Conservation (phyloP, 345 rosid genomes). For the Theobroma cacao region DNA sequence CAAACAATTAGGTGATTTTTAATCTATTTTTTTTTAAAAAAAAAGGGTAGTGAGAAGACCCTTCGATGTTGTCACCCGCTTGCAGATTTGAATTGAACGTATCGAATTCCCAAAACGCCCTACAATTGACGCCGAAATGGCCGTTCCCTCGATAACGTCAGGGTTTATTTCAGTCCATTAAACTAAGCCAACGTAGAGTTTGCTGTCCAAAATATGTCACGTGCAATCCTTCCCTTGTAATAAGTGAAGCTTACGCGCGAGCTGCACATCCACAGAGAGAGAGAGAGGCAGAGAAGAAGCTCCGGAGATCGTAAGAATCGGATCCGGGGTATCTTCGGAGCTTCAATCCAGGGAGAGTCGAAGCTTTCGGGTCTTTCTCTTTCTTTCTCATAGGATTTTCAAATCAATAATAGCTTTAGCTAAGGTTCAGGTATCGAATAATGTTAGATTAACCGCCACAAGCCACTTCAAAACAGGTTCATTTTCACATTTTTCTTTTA, state of each 20-base stretch:
- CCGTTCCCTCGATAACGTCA: too few species aligned
- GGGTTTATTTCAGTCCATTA: not conserved
- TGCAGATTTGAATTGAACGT: not conserved
- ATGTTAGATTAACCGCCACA: not conserved
- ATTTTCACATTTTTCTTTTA: not conserved
- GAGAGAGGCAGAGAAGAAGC: conserved; percentile 12
- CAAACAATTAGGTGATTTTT: not conserved
- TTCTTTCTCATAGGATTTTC: not conserved
- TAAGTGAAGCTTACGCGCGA: not conserved
- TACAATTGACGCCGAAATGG: not conserved
- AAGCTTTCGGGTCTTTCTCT: not conserved
- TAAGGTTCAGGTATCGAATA: not conserved
- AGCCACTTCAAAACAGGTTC: not conserved
- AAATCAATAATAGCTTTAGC: not conserved
- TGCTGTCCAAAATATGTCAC: not conserved
- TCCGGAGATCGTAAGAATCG: conserved; percentile 10
- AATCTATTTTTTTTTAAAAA: not conserved
- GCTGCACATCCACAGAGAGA: not conserved
- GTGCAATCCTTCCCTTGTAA: not conserved
- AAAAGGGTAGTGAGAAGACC: not conserved
- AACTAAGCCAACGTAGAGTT: not conserved
- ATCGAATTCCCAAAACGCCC: not conserved
- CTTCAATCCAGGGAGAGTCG: not conserved
- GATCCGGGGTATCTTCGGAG: conserved; percentile 8
- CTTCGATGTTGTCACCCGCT: not conserved